Conservation (phyloP, 768 basidiomycete genomes). For the Phanerochaete sordida region DNA sequence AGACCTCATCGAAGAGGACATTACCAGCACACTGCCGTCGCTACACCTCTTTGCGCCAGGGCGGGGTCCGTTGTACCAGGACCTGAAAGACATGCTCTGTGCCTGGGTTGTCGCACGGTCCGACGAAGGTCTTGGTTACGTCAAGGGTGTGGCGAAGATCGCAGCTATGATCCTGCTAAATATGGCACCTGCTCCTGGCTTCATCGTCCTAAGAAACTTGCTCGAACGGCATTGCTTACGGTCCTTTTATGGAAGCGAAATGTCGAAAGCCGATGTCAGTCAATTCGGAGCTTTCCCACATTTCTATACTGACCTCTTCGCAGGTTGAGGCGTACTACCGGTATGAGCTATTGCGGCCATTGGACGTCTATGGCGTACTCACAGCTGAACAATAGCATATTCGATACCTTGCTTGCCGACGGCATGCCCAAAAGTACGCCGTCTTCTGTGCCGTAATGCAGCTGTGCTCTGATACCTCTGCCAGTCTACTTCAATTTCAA, state of each 20-base stretch:
- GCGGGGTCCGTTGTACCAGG: conserved; percentile 75
- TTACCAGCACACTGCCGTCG: conserved; percentile 65
- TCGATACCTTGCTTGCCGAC: conserved; percentile 88
- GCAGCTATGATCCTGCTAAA: conserved; percentile 87
- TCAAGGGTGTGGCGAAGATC: conserved; percentile 61
- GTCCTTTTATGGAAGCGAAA: conserved; percentile 75
- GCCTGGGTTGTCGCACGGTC: conserved; percentile 87
- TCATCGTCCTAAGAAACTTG: conserved; percentile 81
- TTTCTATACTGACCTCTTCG: conserved; percentile 15
- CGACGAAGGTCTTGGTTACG: conserved; percentile 80
- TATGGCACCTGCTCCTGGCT: conserved; percentile 71
- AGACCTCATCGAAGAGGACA: conserved; percentile 69
- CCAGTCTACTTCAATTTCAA: conserved; percentile 93
- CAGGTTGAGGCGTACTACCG: conserved; percentile 92
- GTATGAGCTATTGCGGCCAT: conserved; percentile 33
- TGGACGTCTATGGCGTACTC: background rate
- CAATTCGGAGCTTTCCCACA: background rate
- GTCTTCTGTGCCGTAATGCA: background rate
- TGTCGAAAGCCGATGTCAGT: conserved; percentile 76
- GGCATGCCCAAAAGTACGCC: conserved; percentile 87
- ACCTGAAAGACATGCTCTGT: conserved; percentile 78
- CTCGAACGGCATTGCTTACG: conserved; percentile 82
- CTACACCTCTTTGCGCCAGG: conserved; percentile 78
- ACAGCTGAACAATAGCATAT: conserved; percentile 53
- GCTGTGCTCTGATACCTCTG: no score